Percentiles rank a stretch among this genome's conserved stretches.
Evolutionary conservation across 2,329 filamentous ascomycete genomes (phyloP).

Genomic region (Nemania diffusa): DNA sequence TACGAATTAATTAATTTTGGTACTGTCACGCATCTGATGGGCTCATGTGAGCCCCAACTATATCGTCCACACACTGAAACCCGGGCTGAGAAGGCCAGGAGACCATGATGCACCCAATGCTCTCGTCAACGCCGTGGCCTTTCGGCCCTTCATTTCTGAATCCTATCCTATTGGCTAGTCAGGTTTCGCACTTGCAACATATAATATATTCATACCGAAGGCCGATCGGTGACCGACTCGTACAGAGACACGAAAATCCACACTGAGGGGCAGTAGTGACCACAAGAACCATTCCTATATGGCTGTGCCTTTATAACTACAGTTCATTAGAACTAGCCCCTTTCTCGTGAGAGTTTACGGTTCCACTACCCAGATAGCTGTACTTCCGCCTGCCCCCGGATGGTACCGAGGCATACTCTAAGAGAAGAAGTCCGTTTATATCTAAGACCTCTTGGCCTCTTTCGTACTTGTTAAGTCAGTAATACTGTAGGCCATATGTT

Average conservation of each 20-base stretch:
- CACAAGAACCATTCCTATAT: slow-evolving; percentile 35
- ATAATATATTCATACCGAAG: too few species aligned
- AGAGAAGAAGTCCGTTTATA: slow-evolving; percentile 32
- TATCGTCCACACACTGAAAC: too few species aligned
- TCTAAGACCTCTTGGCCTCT: slow-evolving; percentile 14
- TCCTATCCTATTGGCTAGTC: too few species aligned
- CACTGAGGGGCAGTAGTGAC: slow-evolving; percentile 1
- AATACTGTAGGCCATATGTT: slow-evolving; percentile 10
- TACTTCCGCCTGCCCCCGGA: neutral
- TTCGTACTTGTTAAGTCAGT: slow-evolving; percentile 5
- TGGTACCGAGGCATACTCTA: slow-evolving; percentile 29
- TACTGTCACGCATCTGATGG: too few species aligned
- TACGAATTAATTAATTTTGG: neutral
- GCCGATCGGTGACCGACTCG: neutral
- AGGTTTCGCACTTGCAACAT: too few species aligned
- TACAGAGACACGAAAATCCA: neutral
- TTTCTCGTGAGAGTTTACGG: slow-evolving; percentile 20
- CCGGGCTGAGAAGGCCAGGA: too few species aligned
- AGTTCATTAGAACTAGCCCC: slow-evolving; percentile 15
- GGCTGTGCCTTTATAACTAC: slow-evolving; percentile 17
- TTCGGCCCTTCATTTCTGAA: too few species aligned
- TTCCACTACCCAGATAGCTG: neutral
- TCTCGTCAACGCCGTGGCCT: too few species aligned
- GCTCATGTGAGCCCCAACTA: too few species aligned
- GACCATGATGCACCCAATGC: too few species aligned